A percentile compares a stretch with the other conserved stretches of the same genome.
These are phyloP conservation scores for Leersia perrieri DNA, from an alignment of 176 grass and related monocot genomes.

Conservation along the genomic window DNA sequence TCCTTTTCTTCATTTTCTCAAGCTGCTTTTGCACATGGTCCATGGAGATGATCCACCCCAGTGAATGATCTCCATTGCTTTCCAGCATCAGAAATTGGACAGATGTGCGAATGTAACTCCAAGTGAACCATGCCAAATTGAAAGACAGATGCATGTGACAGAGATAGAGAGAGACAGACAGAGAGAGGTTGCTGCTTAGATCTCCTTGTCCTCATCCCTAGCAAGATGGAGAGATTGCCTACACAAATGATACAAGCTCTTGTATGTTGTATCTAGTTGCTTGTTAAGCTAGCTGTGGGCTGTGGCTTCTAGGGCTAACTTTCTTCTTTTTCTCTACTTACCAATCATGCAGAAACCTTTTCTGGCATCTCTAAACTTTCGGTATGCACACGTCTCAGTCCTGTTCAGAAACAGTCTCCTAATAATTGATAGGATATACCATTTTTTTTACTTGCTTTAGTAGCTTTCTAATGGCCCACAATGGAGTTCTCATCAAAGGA, in stretches of 20 bases:
- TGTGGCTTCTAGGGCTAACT: background rate
- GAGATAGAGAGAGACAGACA: background rate
- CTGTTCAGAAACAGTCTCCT: conserved; percentile 4
- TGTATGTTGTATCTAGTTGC: background rate
- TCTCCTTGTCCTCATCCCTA: conserved; percentile 12
- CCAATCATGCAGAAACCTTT: conserved; percentile 32
- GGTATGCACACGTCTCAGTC: conserved; percentile 38
- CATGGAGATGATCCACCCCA: background rate
- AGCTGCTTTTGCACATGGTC: conserved; percentile 17
- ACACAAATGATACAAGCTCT: background rate
- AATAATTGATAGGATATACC: conserved; percentile 36
- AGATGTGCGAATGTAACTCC: conserved; percentile 10
- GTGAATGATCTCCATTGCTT: conserved; percentile 14
- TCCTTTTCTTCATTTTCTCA: background rate
- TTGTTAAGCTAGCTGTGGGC: background rate
- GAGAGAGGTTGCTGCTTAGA: conserved; percentile 15
- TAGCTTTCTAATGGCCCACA: conserved; percentile 5
- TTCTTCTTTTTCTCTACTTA: background rate
- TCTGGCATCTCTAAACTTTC: conserved; percentile 16
- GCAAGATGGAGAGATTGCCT: conserved; percentile 4
- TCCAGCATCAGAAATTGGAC: background rate
- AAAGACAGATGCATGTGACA: conserved; percentile 30
- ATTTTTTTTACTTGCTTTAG: background rate
- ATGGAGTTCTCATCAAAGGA: conserved; percentile 2
- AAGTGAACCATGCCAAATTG: conserved; percentile 20